These are phyloP conservation scores for Lactarius hatsudake DNA, from an alignment of 768 basidiomycete species.

Conservation along the genomic window DNA sequence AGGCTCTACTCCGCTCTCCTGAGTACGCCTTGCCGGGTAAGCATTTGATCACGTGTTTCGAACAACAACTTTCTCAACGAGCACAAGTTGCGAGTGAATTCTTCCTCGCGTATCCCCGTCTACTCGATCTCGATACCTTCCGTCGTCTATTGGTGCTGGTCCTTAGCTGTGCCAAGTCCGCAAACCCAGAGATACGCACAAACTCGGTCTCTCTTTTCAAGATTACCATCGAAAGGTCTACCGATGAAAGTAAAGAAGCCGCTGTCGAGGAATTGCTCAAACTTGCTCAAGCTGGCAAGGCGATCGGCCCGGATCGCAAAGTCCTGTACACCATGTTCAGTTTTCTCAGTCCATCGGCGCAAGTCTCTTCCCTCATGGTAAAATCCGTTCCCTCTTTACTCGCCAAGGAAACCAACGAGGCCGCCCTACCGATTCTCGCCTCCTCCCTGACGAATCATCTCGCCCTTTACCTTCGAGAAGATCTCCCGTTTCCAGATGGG, in stretches of 20 bases:
- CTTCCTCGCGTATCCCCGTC: slow-evolving; percentile 50
- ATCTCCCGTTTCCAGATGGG: slow-evolving; percentile 44
- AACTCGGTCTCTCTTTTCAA: slow-evolving; percentile 59
- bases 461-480: slow-evolving; percentile 45
- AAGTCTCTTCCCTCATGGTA: slow-evolving; percentile 47
- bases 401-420: slow-evolving; percentile 78
- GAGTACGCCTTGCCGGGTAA: slow-evolving; percentile 69
- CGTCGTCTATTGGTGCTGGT: slow-evolving; percentile 54
- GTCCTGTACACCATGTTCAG: slow-evolving; percentile 77
- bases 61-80: slow-evolving; percentile 12
- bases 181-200: slow-evolving; percentile 56
- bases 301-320: slow-evolving; percentile 84
- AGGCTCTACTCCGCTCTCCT: slow-evolving; percentile 76
- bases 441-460: slow-evolving; percentile 60
- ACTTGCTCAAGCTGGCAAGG: slow-evolving; percentile 83
- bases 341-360: slow-evolving; percentile 46
- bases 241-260: slow-evolving; percentile 40
- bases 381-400: slow-evolving; percentile 45
- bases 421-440: slow-evolving; percentile 52
- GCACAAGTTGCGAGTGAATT: slow-evolving; percentile 54
- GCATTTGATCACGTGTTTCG: slow-evolving; percentile 27
- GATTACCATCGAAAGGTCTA: slow-evolving; percentile 38
- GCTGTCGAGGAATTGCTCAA: slow-evolving; percentile 64
- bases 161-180: slow-evolving; percentile 72
- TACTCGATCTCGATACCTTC: slow-evolving; percentile 48